Base-by-base conservation (phyloP, 129 eudicot species). In the Chrysanthemum lavandulifolium region DNA sequence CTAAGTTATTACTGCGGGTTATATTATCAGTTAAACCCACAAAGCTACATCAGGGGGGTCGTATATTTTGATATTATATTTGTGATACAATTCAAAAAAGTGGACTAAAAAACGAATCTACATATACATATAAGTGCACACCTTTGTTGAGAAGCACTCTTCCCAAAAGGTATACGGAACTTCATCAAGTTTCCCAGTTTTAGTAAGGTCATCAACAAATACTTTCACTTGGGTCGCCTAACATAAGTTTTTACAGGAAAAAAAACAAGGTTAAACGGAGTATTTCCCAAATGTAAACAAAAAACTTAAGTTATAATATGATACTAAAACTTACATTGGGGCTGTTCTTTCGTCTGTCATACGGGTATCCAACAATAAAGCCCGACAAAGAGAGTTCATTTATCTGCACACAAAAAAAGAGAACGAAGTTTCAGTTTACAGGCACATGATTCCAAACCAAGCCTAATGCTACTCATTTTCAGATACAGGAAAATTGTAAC, bases 101-200 rank as follows among this genome's bases (percentile, higher is more conserved):
- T 40, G 47, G 10, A 40, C 47, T 6, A 6, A 40, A 40, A 40
- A 40, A 2, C 47, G 47, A 40, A 40, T 40, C 47, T 40, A 40
- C 47, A 9, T 45, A 62, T 18, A 67, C 61, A 66, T 59, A 76
- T 65, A 67, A 63, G 68, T 40, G 48, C 88, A 27, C 61, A 94
- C 99, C 96, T 88, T 94, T 48, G 99, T 79, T 1, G 99, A 88
- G 84, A 79, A 88, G 86, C 91, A 84, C 85, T 94, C 99, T 13
- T 94, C 76, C 96, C 96, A 88, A 68, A 86, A 94, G 15, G 99
- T 88, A 71, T 94, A 94, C 27, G 16, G 81, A 23, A 88, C 67
- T 76, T 80, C 94, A 43, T 84, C 80, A 76, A 90, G 86, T 68
- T 86, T 85, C 69, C 89, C 89, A 6, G 93, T 82, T 59, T 83